phyloP scores from a whole-genome alignment of 305 asterid species.

The Fraxinus ornus region DNA sequence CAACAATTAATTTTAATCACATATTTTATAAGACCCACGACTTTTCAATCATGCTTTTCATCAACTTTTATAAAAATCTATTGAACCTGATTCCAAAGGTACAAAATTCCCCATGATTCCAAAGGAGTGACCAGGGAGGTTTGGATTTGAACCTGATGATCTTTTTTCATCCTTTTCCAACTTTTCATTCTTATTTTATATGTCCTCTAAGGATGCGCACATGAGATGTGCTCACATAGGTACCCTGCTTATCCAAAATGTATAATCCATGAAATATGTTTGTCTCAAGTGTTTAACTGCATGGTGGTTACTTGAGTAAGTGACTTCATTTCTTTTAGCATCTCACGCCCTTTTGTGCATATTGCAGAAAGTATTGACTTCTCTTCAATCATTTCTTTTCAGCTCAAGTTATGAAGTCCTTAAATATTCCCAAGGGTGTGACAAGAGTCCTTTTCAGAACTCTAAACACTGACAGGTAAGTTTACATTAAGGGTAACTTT shows the following conservation, averaged over 20 bases:
- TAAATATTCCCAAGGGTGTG: conserved; percentile 86
- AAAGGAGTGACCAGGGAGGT: neutral
- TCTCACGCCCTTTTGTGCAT: neutral
- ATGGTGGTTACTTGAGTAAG: neutral
- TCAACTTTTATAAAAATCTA: too few relatives aligned
- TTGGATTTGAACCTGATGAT: neutral
- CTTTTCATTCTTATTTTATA: neutral
- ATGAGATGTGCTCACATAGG: neutral
- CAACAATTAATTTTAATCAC: too few relatives aligned
- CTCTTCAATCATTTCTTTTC: conserved; percentile 23
- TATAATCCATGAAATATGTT: neutral
- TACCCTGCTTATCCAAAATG: neutral
- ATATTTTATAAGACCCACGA: too few relatives aligned
- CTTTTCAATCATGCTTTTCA: too few relatives aligned
- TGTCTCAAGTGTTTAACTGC: neutral
- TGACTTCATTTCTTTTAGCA: neutral
- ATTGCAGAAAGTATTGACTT: neutral
- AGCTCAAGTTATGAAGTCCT: conserved; percentile 93
- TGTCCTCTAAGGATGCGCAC: neutral
- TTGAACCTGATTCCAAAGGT: too few relatives aligned
- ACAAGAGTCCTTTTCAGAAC: conserved; percentile 91
- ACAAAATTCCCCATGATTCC: neutral
- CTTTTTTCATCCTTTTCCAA: neutral
- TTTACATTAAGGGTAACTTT: neutral
- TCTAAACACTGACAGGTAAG: conserved; percentile 89